A percentile compares a stretch with the other conserved stretches of the same genome.
Conservation (phyloP, 2,329 filamentous ascomycete genomes). For the Aspergillus felis region DNA sequence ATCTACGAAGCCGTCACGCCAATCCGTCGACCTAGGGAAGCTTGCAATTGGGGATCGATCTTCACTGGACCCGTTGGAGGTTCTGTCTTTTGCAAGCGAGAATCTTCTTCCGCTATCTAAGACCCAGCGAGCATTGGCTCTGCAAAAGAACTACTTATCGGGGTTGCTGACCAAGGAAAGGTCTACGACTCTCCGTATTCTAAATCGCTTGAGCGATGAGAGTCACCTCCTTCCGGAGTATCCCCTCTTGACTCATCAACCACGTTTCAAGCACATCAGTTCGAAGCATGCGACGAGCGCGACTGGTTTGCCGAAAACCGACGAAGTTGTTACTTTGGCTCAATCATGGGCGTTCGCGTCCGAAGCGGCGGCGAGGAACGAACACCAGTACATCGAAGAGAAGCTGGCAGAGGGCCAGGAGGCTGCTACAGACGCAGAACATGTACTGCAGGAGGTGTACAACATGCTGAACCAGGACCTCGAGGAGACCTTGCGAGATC, state of each 20-base stretch:
- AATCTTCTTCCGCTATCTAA: conserved; percentile 33
- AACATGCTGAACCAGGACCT: conserved; percentile 32
- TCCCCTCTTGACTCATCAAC: conserved; percentile 33
- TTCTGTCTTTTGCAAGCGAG: conserved; percentile 31
- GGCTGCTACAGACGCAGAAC: conserved; percentile 24
- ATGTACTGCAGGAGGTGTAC: conserved; percentile 31
- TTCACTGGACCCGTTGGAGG: conserved; percentile 24
- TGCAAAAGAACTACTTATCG: conserved; percentile 37
- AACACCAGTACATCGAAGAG: conserved; percentile 32
- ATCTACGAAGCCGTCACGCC: conserved; percentile 18
- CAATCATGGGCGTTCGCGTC: conserved; percentile 41
- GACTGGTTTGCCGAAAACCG: conserved; percentile 18
- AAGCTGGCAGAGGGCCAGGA: conserved; percentile 30
- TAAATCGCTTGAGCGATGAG: conserved; percentile 40
- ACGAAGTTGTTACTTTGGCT: conserved; percentile 32
- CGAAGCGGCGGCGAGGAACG: conserved; percentile 26
- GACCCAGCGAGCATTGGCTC: conserved; percentile 32
- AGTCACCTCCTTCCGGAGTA: conserved; percentile 43
- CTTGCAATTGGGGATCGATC: conserved; percentile 10
- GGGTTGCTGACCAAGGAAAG: conserved; percentile 38
- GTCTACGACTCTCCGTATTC: conserved; percentile 29
- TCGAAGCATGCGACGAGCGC: conserved; percentile 15
- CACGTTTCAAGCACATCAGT: conserved; percentile 32
- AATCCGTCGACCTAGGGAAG: conserved; percentile 13
- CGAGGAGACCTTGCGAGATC: conserved; percentile 18